phyloP scores from a whole-genome alignment of 1,284 basidiomycete species.

The Bjerkandera adusta region DNA sequence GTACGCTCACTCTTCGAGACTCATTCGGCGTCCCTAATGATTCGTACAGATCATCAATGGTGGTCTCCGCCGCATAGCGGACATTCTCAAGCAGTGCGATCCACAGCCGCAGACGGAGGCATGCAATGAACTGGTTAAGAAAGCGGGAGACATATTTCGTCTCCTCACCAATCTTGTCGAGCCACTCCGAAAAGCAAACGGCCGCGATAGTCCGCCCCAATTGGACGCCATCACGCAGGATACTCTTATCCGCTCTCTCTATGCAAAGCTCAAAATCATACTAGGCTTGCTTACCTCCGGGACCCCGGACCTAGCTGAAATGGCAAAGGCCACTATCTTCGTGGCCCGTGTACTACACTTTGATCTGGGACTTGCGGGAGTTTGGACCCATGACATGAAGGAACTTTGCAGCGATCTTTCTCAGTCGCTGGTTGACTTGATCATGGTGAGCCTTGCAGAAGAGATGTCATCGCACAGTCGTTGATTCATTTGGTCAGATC shows the following conservation, averaged over 20 bases:
- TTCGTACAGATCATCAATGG: conserved; percentile 66
- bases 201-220: conserved; percentile 36
- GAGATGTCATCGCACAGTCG: background rate
- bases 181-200: conserved; percentile 43
- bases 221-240: conserved; percentile 57
- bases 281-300: conserved; percentile 18
- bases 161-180: conserved; percentile 66
- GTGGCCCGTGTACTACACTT: conserved; percentile 70
- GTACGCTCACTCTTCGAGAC: conserved; percentile 33
- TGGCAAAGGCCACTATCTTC: conserved; percentile 40
- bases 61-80: conserved; percentile 63
- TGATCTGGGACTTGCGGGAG: conserved; percentile 58
- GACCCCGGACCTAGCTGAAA: conserved; percentile 16
- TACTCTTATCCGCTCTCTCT: conserved; percentile 47
- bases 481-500: conserved; percentile 33
- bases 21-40: background rate
- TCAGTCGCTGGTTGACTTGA: conserved; percentile 47
- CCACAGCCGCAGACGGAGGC: conserved; percentile 28
- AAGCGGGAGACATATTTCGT: conserved; percentile 66
- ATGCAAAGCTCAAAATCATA: conserved; percentile 15
- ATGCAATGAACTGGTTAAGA: conserved; percentile 41
- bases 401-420: conserved; percentile 45
- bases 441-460: conserved; percentile 44
- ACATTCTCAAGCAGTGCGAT: conserved; percentile 44
- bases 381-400: conserved; percentile 55